Base-by-base conservation (phyloP, 352 stramenopile genomes). In the Globisporangium perplexum region DNA sequence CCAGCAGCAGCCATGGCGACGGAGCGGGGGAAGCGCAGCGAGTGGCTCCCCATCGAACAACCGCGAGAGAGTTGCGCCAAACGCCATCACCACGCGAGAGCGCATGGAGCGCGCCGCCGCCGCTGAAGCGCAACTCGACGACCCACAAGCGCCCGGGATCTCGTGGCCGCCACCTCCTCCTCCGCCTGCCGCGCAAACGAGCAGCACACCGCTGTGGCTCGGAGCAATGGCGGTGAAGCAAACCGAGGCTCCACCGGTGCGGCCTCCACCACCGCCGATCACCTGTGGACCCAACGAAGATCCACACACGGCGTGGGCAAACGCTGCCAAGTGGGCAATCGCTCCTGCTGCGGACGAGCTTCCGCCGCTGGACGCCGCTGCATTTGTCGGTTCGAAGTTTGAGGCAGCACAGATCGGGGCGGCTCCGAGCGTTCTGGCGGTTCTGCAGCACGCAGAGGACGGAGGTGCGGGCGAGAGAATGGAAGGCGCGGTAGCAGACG, bases 41-140 rank as follows among this genome's bases (percentile, higher is more conserved):
- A 53, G 18, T 24, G 23, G 47, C n/a, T 14, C 26, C 5, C 24
- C 47, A 5, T 23, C 39, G 39, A 45, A 5, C 17, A 24, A 14
- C 44, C 17, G 18, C 24, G 44, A 35, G 44, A 31, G 44, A 49
- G 39, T 24, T 44, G 39, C 28, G 39, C 33, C n/a, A 31, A 31
- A 17, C 17, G 48, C 33, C 18, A 43, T 43, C 3, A 62, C 42
- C 18, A 62, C 56, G n/a, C 48, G 56, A 23, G 56, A 55, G 56
- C 56, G 56, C 33, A 62, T 62, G 56, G 56, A 62, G 42, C 56
- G 33, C 20, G 31, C 42, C 12, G 22, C 47, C 8, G 33, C 33
- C 39, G 39, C 39, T 24, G 39, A 23, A 23, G 39, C 20, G 20
- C 20, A 24, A 23, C 20, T 15, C 18, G 39, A 26, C 3, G 39